Conservation (phyloP, 495 filamentous ascomycete species). For the Penicillium ucsense region DNA sequence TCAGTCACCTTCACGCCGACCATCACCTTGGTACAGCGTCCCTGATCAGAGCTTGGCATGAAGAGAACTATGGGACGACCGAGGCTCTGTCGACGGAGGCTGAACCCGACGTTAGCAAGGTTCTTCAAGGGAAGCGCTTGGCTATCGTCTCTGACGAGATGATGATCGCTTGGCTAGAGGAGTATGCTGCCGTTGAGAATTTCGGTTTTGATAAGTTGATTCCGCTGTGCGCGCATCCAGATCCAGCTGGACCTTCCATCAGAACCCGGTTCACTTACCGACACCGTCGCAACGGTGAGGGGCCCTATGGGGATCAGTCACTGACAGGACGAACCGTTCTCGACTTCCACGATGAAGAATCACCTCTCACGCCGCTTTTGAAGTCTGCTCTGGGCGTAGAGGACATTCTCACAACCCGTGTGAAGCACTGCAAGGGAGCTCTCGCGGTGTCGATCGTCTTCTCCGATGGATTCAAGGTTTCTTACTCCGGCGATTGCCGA, state of each 20-base stretch:
- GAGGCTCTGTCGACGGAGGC: constrained; percentile 14
- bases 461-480: constrained; percentile 69
- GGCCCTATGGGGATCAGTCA: constrained; percentile 15
- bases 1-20: constrained; percentile 92
- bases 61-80: constrained; percentile 33
- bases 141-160: constrained; percentile 50
- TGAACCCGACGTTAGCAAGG: constrained; percentile 19
- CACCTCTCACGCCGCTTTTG: constrained; percentile 24
- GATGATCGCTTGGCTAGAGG: constrained; percentile 64
- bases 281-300: constrained; percentile 18
- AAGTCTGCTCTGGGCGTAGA: constrained; percentile 33
- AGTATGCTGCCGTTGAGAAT: constrained; percentile 70
- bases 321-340: constrained; percentile 11
- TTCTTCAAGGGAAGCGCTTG: constrained; percentile 40
- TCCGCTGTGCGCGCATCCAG: constrained; percentile 29
- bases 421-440: constrained; percentile 71
- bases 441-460: constrained; percentile 70
- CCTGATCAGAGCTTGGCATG: constrained; percentile 70
- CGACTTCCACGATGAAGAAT: constrained; percentile 16
- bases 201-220: constrained; percentile 56
- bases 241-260: constrained; percentile 7
- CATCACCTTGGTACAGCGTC: constrained; percentile 80
- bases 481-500: constrained; percentile 88
- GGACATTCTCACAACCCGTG: constrained; percentile 44
- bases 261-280: constrained; percentile 22